These are phyloP conservation scores for Punica granatum DNA, from an alignment of 345 rosid genomes.

Conservation along the genomic window DNA sequence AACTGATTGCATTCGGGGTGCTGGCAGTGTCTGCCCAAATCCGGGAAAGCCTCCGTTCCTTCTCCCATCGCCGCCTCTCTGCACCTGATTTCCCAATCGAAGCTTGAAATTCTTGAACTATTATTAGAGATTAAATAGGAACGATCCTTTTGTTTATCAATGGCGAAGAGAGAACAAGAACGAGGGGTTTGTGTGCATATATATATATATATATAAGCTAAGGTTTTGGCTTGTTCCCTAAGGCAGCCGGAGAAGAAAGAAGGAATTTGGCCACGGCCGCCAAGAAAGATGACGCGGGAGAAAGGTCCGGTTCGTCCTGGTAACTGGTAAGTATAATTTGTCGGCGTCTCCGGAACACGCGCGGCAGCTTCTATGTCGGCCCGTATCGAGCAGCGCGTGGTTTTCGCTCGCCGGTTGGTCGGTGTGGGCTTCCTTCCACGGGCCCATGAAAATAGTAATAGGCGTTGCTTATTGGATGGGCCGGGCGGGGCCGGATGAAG, in stretches of 20 bases:
- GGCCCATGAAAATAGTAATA: too few species aligned
- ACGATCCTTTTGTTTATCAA: too few species aligned
- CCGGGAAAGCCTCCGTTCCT: conserved; percentile 91
- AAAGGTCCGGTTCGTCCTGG: background rate
- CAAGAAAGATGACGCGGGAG: background rate
- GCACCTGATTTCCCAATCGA: background rate
- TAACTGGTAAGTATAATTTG: background rate
- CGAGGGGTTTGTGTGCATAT: background rate
- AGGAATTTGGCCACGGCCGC: background rate
- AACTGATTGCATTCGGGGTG: conserved; percentile 61
- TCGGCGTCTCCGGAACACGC: background rate
- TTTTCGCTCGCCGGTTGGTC: too few species aligned
- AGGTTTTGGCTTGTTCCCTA: background rate
- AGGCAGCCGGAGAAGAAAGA: background rate
- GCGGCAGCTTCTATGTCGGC: too few species aligned
- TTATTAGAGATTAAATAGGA: too few species aligned
- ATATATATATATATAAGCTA: background rate
- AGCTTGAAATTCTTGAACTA: too few species aligned
- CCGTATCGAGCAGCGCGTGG: too few species aligned
- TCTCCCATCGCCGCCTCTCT: conserved; percentile 30
- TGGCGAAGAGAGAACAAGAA: background rate
- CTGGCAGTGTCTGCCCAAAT: conserved; percentile 73
- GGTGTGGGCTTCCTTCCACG: too few species aligned
- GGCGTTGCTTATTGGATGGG: too few species aligned
- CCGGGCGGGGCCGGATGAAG: too few species aligned